Evolutionary conservation across 1,139 yeast species (phyloP), one percentile per base, ranked within the genome.

Genomic region (Taphrina communis): DNA sequence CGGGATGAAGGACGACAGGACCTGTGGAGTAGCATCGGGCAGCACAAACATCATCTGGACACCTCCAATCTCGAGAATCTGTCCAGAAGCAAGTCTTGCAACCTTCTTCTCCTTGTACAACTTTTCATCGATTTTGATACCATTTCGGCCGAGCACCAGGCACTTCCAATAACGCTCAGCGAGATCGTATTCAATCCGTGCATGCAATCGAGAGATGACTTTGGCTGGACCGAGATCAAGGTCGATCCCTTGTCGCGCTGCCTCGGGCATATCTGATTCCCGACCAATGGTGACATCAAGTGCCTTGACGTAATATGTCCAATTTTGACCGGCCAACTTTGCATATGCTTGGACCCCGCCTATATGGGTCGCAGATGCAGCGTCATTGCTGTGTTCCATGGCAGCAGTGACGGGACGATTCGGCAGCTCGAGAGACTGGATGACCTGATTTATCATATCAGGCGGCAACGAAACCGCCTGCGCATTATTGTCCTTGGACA

Each of bases 21-120:
- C 67, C 56, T 55, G 71, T 0, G 97, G 97, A n/a, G 87, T 86
- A 6, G 90, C 87, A 76, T 93, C 98, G 0, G 99, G 99, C 73
- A 94, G 81, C 48, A 94, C 94, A 77, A 94, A 94, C 96, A 94
- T 94, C 99, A 94, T 94, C 79, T 94, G 99, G 14, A 97, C 93
- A 2, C 97, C 98, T 9, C 98, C 98, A 63, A 94, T 87, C 76
- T 94, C 99, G 71, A 94, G 80, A 21, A 94, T 86, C 62, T 95
- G 91, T 12, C 75, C 69, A 41, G 53, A 65, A 25, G 51, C 38
- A 41, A 59, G 60, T 19, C 65, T 38, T 21, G 66, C 61, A 42
- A 55, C 78, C 72, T 71, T 80, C 19, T 84, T 73, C 83, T 84
- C 79, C 87, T 87, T 72, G 78, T 82, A 71, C 85, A 89, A 71